Evolutionary conservation across 225 moss, liverwort and hornwort genomes (phyloP).

Genomic region (Pseudisothecium myosuroides): DNA sequence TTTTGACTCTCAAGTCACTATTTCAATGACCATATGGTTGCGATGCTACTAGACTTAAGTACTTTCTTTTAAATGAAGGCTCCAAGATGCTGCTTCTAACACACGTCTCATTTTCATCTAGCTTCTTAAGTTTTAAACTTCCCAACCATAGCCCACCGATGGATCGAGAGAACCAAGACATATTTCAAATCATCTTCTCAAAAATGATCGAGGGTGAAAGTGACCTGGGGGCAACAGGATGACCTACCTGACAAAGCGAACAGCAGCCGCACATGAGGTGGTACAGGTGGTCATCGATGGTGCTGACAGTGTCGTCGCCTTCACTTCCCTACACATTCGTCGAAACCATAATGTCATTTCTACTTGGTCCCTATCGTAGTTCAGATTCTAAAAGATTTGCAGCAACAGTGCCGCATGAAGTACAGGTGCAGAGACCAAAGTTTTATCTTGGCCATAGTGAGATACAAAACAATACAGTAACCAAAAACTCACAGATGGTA

Average conservation of each 20-base stretch:
- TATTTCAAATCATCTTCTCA: background rate
- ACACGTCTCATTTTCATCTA: background rate
- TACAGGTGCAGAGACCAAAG: background rate
- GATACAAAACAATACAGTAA: background rate
- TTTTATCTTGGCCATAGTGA: background rate
- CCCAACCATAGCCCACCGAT: background rate
- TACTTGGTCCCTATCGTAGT: background rate
- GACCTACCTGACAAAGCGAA: constrained; percentile 46
- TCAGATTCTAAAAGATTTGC: background rate
- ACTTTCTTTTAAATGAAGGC: background rate
- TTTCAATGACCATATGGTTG: background rate
- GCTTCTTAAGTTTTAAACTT: background rate
- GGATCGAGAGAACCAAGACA: background rate
- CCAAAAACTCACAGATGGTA: background rate
- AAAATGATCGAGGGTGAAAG: background rate
- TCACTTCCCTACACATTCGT: constrained; percentile 37
- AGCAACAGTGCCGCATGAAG: background rate
- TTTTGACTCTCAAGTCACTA: background rate
- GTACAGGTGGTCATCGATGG: constrained; percentile 48
- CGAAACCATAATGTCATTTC: background rate
- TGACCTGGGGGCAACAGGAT: background rate
- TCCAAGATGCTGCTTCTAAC: background rate
- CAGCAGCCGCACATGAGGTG: constrained; percentile 61
- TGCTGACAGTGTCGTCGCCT: constrained; percentile 42
- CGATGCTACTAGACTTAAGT: background rate